Evolutionary conservation across 305 asterid genomes (phyloP), one percentile per base, ranked within the genome.

Genomic region (Fraxinus ornus): DNA sequence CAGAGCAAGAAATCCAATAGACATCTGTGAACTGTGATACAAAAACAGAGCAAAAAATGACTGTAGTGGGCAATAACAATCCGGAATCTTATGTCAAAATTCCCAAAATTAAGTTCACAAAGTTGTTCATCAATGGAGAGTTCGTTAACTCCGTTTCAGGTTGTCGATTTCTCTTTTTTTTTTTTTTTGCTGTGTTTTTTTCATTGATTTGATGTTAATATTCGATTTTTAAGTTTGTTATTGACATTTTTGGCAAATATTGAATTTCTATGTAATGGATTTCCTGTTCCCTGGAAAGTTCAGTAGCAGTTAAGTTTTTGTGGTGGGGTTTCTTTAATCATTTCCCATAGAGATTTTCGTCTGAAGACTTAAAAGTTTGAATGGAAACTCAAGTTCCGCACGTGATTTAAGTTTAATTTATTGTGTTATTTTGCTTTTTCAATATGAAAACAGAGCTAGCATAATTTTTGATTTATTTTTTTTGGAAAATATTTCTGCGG

Each of bases 61-160:
- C 79, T 2, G 64, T 35, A 0, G 5, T 78, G 10, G 84, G 28
- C 78, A 88, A 85, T 36, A 88, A 84, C 66, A 49, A 17, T 17
- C 64, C 12, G 24, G 82, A 83, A 8, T 71, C 72, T 49, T 78
- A 33, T 12, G 12, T 49, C 79, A 86, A 83, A 22, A 32, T 80
- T 66, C 90, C 91, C 77, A 36, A 83, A 57, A 85, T 89, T 84
- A 88, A 87, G 7, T 90, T 88, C 77, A 90, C 90, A 7, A 85
- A 87, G 78, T 87, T 90, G 57, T 88, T 90, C 91, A 88, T 88
- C 90, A 85, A 90, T 73, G 93, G 93, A 9, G 74, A 88, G 7
- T 90, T 86, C 84, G 85, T 88, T 4, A 87, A 84, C 83, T 79
- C 90, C 28, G 8, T 88, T 71, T 90, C 93, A 86, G 93, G 93